A percentile compares a stretch with the other conserved stretches of the same genome.
Conservation (phyloP, 495 filamentous ascomycete genomes). For the Bombardia bombarda region DNA sequence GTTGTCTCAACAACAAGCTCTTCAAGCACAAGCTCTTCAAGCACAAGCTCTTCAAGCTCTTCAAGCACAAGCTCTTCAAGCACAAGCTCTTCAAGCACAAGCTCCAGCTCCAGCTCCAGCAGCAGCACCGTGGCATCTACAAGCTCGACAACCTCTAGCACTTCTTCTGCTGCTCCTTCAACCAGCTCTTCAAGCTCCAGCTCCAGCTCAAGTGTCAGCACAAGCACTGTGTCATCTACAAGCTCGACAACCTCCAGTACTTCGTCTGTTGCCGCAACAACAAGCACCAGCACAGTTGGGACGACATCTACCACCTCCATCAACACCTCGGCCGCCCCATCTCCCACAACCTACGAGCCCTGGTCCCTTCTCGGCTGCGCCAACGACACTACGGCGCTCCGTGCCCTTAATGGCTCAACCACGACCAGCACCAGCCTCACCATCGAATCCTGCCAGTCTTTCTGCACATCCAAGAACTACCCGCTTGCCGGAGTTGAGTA, state of each 20-base stretch:
- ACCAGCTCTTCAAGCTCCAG: constrained; percentile 10
- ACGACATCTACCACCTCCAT: not conserved
- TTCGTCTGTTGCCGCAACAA: too few species aligned
- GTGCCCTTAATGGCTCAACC: constrained; percentile 8
- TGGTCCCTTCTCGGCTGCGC: constrained; percentile 42
- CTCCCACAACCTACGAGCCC: constrained; percentile 14
- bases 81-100: not conserved
- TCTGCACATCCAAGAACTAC: constrained; percentile 26
- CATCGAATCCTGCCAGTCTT: constrained; percentile 30
- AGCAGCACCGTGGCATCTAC: constrained; percentile 1
- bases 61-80: not conserved
- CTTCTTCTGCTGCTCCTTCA: constrained; percentile 14
- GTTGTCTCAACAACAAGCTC: too few species aligned
- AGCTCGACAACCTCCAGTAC: not conserved
- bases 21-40: not conserved
- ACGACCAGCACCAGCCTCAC: constrained; percentile 26
- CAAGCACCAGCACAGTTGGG: not conserved
- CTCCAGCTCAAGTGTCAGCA: not conserved
- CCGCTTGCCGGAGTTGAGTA: constrained; percentile 34
- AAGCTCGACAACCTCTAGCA: constrained; percentile 17
- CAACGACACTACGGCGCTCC: constrained; percentile 29
- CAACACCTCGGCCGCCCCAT: constrained; percentile 17
- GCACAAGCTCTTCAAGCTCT: not conserved
- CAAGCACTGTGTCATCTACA: not conserved
- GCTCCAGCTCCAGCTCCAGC: not conserved